A percentile compares a stretch with the other conserved stretches of the same genome.
phyloP scores from a whole-genome alignment of 2,329 filamentous ascomycete species.

The Nectriaceae sp. region DNA sequence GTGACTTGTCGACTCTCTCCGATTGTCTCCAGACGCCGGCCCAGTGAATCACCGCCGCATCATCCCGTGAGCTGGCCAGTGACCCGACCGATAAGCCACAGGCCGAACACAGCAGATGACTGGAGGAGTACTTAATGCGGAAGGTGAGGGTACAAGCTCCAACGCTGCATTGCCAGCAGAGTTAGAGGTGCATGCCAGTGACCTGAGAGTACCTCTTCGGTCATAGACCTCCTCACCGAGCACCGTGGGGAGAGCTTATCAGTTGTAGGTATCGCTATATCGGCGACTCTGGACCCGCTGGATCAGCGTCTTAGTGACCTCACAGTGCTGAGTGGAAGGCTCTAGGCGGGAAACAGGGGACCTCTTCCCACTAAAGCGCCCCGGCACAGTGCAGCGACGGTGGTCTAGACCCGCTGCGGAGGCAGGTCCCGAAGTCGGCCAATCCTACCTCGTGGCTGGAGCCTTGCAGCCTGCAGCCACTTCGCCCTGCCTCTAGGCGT shows the following conservation, averaged over 20 bases:
- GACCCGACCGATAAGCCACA: conserved; percentile 30
- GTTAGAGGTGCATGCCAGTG: neutral
- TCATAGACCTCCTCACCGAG: conserved; percentile 17
- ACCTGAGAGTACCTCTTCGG: conserved; percentile 5
- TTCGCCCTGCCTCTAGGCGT: conserved; percentile 9
- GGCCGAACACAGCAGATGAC: conserved; percentile 1
- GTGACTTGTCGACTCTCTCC: conserved; percentile 25
- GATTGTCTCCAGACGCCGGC: conserved; percentile 10
- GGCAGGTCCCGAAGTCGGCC: conserved; percentile 19
- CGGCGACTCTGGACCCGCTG: neutral
- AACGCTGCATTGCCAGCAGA: neutral
- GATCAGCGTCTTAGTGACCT: too few species aligned
- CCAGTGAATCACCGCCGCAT: conserved; percentile 35
- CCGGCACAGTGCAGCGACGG: neutral
- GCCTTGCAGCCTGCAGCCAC: conserved; percentile 20
- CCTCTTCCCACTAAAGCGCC: neutral
- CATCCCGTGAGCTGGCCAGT: conserved; percentile 30
- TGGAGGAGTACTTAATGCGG: neutral
- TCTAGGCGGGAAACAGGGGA: neutral
- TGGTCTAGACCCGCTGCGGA: conserved; percentile 10
- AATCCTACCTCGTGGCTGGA: conserved; percentile 19
- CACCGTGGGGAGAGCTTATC: conserved; percentile 24
- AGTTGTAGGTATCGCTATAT: conserved; percentile 22
- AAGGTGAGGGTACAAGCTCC: conserved; percentile 2
- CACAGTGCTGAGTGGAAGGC: neutral